Conservation (phyloP, 768 basidiomycete species). For the Leccinum arenicola region DNA sequence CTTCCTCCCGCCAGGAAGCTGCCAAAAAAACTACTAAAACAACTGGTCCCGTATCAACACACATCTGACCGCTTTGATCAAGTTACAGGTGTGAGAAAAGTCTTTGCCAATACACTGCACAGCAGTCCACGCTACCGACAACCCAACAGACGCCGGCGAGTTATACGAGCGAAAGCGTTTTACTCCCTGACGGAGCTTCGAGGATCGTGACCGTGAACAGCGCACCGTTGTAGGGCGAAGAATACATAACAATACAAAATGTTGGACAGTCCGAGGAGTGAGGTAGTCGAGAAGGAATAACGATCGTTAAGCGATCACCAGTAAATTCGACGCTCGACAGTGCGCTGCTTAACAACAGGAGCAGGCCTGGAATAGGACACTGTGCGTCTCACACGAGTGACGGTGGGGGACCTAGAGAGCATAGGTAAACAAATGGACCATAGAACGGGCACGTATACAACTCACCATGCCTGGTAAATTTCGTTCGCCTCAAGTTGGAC, state of each 20-base stretch:
- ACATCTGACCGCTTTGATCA: slow-evolving; percentile 14
- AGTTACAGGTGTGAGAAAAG: slow-evolving; percentile 11
- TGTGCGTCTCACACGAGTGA: slow-evolving; percentile 75
- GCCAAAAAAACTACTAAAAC: slow-evolving; percentile 11
- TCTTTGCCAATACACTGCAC: slow-evolving; percentile 17
- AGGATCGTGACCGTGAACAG: slow-evolving; percentile 39
- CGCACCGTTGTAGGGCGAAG: slow-evolving; percentile 4
- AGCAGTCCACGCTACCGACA: slow-evolving; percentile 15
- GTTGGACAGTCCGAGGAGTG: slow-evolving; percentile 19
- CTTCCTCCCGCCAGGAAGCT: slow-evolving; percentile 7
- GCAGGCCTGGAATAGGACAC: slow-evolving; percentile 56
- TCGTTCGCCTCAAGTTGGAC: slow-evolving; percentile 73
- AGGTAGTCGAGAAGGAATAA: not conserved
- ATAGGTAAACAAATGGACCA: slow-evolving; percentile 4
- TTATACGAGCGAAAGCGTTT: slow-evolving; percentile 18
- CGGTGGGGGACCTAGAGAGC: slow-evolving; percentile 63
- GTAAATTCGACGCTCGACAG: slow-evolving; percentile 72
- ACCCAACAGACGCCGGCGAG: slow-evolving; percentile 12
- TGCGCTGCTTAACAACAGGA: slow-evolving; percentile 45
- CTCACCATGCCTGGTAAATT: slow-evolving; percentile 66
- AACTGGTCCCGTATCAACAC: slow-evolving; percentile 18
- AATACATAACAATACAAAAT: slow-evolving; percentile 34
- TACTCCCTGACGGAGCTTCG: slow-evolving; percentile 52
- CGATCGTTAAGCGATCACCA: slow-evolving; percentile 45
- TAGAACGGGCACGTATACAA: not conserved